Conservation (phyloP, 805 yeast species). For the Starmerella davenportii region DNA sequence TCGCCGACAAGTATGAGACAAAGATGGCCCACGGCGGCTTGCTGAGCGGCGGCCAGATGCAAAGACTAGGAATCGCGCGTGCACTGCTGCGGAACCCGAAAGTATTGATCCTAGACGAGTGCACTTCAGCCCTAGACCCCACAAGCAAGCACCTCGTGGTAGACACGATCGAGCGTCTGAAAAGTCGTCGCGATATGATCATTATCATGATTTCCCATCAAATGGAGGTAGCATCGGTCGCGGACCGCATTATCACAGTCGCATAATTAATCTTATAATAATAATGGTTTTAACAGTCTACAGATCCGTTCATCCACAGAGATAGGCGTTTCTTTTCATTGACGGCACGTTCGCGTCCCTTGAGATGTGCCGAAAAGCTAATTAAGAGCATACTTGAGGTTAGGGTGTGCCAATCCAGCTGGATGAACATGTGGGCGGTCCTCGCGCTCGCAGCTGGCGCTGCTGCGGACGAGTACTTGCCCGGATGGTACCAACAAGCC, state of each 20-base stretch:
- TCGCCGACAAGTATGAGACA: slow-evolving; percentile 46
- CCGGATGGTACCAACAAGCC: slow-evolving; percentile 2
- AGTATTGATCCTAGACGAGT: slow-evolving; percentile 61
- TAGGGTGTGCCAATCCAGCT: too few species aligned
- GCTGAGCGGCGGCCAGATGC: slow-evolving; percentile 83
- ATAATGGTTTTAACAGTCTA: too few species aligned
- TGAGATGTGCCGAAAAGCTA: too few species aligned
- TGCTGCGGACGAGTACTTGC: background rate
- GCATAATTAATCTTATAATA: background rate
- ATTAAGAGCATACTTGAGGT: too few species aligned
- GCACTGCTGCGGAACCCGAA: slow-evolving; percentile 54
- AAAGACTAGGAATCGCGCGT: slow-evolving; percentile 67
- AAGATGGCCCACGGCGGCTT: slow-evolving; percentile 29
- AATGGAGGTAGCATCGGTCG: slow-evolving; percentile 40
- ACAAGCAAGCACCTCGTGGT: slow-evolving; percentile 36
- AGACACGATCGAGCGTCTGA: slow-evolving; percentile 29
- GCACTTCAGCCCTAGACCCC: slow-evolving; percentile 73
- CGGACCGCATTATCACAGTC: slow-evolving; percentile 30
- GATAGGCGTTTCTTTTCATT: too few species aligned
- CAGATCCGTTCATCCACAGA: too few species aligned
- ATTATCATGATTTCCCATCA: slow-evolving; percentile 61
- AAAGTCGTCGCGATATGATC: slow-evolving; percentile 25
- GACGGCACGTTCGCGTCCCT: too few species aligned
- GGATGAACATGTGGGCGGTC: background rate
- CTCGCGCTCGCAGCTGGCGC: background rate